A percentile compares a stretch with the other conserved stretches of the same genome.
These are phyloP conservation scores for Grosmannia huntii DNA, from an alignment of 2,329 filamentous ascomycete genomes.

Conservation along the genomic window DNA sequence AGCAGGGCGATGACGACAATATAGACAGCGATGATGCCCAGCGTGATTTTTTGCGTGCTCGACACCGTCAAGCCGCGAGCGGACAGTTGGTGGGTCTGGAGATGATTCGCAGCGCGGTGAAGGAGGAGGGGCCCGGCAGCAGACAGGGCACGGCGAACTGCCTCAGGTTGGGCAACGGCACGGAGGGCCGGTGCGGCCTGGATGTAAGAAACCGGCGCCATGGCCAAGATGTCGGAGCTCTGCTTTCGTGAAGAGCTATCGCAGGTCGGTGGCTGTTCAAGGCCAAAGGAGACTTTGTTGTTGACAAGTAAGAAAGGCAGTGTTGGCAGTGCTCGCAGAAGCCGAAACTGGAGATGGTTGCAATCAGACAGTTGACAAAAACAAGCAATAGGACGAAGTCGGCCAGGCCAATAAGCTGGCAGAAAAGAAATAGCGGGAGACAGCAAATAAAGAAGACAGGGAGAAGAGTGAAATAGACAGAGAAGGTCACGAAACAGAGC, in stretches of 20 bases:
- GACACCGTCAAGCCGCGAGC: slow-evolving; percentile 36
- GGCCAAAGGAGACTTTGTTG: not conserved
- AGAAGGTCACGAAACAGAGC: not conserved
- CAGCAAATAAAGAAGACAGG: not conserved
- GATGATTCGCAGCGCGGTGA: slow-evolving; percentile 4
- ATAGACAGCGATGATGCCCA: slow-evolving; percentile 45
- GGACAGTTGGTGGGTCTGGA: not conserved
- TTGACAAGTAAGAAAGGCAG: not conserved
- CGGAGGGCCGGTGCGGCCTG: slow-evolving; percentile 5
- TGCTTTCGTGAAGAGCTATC: not conserved
- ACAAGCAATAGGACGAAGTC: not conserved
- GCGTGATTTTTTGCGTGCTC: slow-evolving; percentile 56
- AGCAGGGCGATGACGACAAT: slow-evolving; percentile 61
- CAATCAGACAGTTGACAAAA: not conserved
- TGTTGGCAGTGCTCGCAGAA: not conserved
- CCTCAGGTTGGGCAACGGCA: slow-evolving; percentile 6
- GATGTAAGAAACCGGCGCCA: slow-evolving; percentile 6
- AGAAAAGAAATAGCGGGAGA: not conserved
- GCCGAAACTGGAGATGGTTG: not conserved
- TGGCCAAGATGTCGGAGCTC: not conserved
- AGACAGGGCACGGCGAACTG: slow-evolving; percentile 5
- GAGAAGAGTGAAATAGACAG: not conserved
- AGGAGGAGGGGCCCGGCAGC: slow-evolving; percentile 8
- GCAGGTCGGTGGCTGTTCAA: not conserved
- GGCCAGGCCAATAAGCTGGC: not conserved